Evolutionary conservation across 495 filamentous ascomycete species (phyloP).

Genomic region (Chaetomium fimeti): DNA sequence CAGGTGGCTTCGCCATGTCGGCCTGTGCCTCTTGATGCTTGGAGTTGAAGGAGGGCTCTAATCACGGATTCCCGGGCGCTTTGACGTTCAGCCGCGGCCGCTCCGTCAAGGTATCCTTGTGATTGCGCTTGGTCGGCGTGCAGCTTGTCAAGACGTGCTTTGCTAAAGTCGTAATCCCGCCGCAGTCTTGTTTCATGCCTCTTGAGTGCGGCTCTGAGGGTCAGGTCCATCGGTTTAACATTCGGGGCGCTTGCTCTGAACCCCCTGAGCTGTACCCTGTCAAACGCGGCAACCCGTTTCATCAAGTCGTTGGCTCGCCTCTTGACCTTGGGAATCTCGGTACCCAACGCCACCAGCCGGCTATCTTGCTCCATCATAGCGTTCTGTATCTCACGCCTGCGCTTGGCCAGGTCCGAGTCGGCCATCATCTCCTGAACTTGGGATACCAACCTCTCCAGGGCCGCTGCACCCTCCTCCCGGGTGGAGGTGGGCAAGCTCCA

Average conservation of each 20-base stretch:
- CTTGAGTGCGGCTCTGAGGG: not conserved
- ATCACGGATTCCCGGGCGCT: slow-evolving; percentile 2
- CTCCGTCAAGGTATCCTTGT: not conserved
- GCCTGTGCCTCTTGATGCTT: not conserved
- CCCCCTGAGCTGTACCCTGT: not conserved
- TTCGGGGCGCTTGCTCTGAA: not conserved
- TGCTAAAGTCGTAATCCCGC: not conserved
- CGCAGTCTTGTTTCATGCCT: not conserved
- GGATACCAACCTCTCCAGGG: not conserved
- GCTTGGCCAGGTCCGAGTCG: not conserved
- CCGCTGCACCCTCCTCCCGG: not conserved
- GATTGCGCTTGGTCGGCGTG: not conserved
- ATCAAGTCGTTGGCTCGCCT: not conserved
- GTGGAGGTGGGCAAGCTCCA: not conserved
- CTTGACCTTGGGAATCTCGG: not conserved
- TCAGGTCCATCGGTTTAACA: not conserved
- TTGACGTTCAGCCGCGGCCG: not conserved
- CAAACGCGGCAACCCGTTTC: not conserved
- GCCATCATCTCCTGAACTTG: not conserved
- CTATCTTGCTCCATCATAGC: not conserved
- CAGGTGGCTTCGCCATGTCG: slow-evolving; percentile 17
- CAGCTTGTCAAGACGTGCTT: not conserved
- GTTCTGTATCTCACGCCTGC: not conserved
- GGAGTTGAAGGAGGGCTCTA: slow-evolving; percentile 1
- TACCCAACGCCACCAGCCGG: not conserved